These are phyloP conservation scores for Dactylellina parvicollis DNA, from an alignment of 2,329 filamentous ascomycete species.

Conservation along the genomic window DNA sequence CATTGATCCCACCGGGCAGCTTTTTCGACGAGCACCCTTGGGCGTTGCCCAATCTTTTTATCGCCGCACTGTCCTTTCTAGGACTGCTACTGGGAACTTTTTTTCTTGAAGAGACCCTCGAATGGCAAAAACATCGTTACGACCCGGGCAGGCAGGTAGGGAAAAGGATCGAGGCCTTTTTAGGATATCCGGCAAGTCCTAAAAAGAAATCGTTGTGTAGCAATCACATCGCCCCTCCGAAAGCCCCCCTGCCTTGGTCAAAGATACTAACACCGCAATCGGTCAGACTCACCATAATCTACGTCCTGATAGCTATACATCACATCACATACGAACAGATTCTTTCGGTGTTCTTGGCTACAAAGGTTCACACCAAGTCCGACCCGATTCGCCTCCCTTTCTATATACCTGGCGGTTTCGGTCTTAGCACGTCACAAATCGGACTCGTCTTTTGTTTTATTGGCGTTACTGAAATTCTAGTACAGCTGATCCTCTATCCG, in stretches of 20 bases:
- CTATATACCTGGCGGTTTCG: constrained; percentile 71
- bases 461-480: constrained; percentile 69
- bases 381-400: constrained; percentile 63
- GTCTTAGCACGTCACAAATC: constrained; percentile 71
- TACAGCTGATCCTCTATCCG: constrained; percentile 72
- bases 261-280: constrained; percentile 73
- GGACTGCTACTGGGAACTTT: constrained; percentile 83
- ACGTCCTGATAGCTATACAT: constrained; percentile 86
- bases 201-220: constrained; percentile 55
- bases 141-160: constrained; percentile 22
- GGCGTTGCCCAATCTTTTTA: constrained; percentile 87
- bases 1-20: constrained; percentile 72
- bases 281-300: constrained; percentile 79
- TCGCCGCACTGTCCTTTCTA: constrained; percentile 76
- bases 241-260: constrained; percentile 63
- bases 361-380: constrained; percentile 56
- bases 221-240: too few species aligned
- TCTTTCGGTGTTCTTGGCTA: constrained; percentile 87
- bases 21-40: constrained; percentile 85
- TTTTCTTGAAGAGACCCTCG: constrained; percentile 84
- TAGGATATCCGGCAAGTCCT: constrained; percentile 62
- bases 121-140: constrained; percentile 46
- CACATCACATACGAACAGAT: constrained; percentile 95
- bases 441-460: constrained; percentile 71
- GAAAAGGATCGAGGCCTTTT: constrained; percentile 56